Evolutionary conservation across 306 rosid species (phyloP).

Genomic region (Cicer yamashitae): DNA sequence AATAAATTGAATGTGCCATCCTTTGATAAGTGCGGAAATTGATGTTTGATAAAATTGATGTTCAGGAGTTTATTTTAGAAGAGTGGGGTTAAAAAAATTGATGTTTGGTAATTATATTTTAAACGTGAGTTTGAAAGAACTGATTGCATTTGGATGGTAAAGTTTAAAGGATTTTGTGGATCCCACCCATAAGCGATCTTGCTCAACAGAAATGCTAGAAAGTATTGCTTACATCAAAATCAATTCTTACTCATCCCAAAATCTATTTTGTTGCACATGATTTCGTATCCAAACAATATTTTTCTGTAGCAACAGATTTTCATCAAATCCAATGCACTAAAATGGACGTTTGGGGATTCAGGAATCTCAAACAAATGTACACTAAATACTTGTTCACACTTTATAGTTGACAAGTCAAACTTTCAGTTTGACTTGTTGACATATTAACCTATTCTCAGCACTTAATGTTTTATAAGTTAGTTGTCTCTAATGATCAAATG

Average conservation of each 20-base stretch:
- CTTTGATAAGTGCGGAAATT: background rate
- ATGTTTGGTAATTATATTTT: background rate
- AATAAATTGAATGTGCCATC: too few relatives aligned
- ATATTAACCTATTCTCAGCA: slow-evolving; percentile 6
- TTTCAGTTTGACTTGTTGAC: slow-evolving; percentile 3
- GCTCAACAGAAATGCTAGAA: background rate
- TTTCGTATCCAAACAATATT: background rate
- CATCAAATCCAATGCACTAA: background rate
- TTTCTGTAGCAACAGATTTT: background rate
- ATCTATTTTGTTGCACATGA: background rate
- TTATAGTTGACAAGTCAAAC: slow-evolving; percentile 6
- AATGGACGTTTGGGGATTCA: background rate
- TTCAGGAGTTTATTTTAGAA: background rate
- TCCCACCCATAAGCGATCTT: background rate
- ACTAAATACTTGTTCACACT: slow-evolving; percentile 4
- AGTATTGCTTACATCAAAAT: background rate
- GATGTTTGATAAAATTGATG: background rate
- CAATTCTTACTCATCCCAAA: background rate
- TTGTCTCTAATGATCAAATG: slow-evolving; percentile 19
- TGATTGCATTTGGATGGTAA: background rate
- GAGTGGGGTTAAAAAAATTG: background rate
- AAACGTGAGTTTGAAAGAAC: background rate
- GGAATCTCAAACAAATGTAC: background rate
- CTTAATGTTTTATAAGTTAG: background rate
- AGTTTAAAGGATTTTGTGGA: background rate